Evolutionary conservation across 2,329 filamentous ascomycete genomes (phyloP), one percentile per base, ranked within the genome.

Genomic region (Botrytis squamosa): DNA sequence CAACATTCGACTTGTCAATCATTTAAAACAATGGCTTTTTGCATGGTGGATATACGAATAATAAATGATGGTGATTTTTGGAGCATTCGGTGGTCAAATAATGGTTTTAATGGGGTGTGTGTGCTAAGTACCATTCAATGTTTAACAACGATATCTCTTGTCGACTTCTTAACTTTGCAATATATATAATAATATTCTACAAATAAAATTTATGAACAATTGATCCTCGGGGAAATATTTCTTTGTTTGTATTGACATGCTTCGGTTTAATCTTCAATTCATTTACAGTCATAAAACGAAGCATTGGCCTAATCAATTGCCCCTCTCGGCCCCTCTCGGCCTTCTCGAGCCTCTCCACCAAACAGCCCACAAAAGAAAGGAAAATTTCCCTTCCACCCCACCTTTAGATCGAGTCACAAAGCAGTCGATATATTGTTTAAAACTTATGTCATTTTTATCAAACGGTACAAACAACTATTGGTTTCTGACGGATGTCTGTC

Each of bases 1-100:
- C 80, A 60, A 79, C 75, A 4, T 79, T 79, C 67, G 71, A 79
- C 70, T 52, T 79, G 16, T 71, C 74, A 20, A 69, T 77, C 44
- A 74, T 73, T 18, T 76, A 74, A 73, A 33, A 25, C 29, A 18
- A 40, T 38, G 18, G 18, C 18, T 3, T 40, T 1, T 40, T 14
- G 8, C 7, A 57, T 6, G 10, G 66, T 33, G n/a, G 25, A 25
- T 25, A 12, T 33, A 20, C 33, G 14, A 9, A 38, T 20, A 5
- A 33, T 18, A 18, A 33, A 18, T 25, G 29, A 4, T n/a, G 7
- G 8, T 49, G 38, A 25, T 38, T 18, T 18, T 38, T 10, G 20
- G 7, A 9, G 29, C 25, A 25, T 66, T 12, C 46, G 22, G 36
- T 49, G 22, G 33, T 66, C n/a, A 57, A 33, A 29, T 66, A n/a